Percentiles rank a stretch among this genome's conserved stretches.
Evolutionary conservation across 1,139 yeast genomes (phyloP).

Genomic region (Debaryomyces sp.): DNA sequence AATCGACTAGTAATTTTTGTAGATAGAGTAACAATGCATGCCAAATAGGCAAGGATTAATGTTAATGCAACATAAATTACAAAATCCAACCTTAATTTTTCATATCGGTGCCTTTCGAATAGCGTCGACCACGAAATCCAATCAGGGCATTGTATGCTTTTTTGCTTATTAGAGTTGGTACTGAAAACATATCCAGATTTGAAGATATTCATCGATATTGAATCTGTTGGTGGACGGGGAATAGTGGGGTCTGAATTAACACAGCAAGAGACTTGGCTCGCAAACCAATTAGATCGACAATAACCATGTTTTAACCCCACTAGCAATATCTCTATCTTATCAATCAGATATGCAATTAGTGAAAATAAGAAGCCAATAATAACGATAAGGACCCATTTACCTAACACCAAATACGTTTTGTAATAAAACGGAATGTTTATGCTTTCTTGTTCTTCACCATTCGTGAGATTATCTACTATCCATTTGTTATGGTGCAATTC

Average conservation of each 20-base stretch:
- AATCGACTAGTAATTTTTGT: conserved; percentile 41
- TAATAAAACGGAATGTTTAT: conserved; percentile 25
- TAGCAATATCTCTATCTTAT: conserved; percentile 50
- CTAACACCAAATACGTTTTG: conserved; percentile 28
- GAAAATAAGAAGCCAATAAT: conserved; percentile 53
- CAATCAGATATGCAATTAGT: conserved; percentile 54
- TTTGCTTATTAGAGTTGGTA: conserved; percentile 4
- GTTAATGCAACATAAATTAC: conserved; percentile 45
- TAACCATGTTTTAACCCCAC: conserved; percentile 61
- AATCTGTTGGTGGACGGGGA: background rate
- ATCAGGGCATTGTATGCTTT: conserved; percentile 28
- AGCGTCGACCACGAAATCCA: conserved; percentile 54
- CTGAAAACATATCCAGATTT: conserved; percentile 23
- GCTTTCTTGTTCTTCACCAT: conserved; percentile 1
- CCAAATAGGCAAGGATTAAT: conserved; percentile 44
- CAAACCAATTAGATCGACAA: conserved; percentile 51
- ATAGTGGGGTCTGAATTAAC: background rate
- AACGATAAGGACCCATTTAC: conserved; percentile 55
- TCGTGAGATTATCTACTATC: conserved; percentile 21
- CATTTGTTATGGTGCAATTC: conserved; percentile 30
- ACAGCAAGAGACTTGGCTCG: conserved; percentile 51
- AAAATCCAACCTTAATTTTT: conserved; percentile 28
- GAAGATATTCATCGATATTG: conserved; percentile 20
- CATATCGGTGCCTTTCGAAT: conserved; percentile 24
- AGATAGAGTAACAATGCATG: conserved; percentile 52